These are phyloP conservation scores for Rubroshorea leprosula DNA, from an alignment of 345 rosid species.

Conservation along the genomic window DNA sequence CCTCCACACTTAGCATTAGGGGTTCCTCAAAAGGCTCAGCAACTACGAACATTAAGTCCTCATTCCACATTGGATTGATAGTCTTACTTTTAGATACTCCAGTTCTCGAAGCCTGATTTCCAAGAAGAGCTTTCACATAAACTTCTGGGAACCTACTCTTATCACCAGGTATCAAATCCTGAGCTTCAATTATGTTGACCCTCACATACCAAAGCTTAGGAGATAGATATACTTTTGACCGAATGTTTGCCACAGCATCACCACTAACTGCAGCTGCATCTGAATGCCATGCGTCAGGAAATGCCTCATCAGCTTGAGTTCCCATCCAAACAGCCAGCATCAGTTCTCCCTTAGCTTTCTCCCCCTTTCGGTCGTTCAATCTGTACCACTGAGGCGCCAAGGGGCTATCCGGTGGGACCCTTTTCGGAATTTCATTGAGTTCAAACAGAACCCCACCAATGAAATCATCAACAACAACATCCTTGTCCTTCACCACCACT, in stretches of 20 bases:
- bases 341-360: slow-evolving; percentile 73
- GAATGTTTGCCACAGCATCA: slow-evolving; percentile 53
- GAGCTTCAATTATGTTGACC: slow-evolving; percentile 93
- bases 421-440: slow-evolving; percentile 75
- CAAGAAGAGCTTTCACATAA: slow-evolving; percentile 64
- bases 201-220: slow-evolving; percentile 97
- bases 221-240: slow-evolving; percentile 88
- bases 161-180: slow-evolving; percentile 72
- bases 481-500: slow-evolving; percentile 80
- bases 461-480: slow-evolving; percentile 64
- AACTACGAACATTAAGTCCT: slow-evolving; percentile 89
- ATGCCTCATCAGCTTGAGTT: slow-evolving; percentile 96
- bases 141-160: slow-evolving; percentile 81
- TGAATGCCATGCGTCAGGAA: slow-evolving; percentile 96
- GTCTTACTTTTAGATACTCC: slow-evolving; percentile 58
- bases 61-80: slow-evolving; percentile 91
- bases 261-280: slow-evolving; percentile 79
- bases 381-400: slow-evolving; percentile 98
- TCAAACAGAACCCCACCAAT: slow-evolving; percentile 75
- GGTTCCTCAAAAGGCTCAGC: slow-evolving; percentile 93
- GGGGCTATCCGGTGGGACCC: slow-evolving; percentile 94
- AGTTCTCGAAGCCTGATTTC: slow-evolving; percentile 65
- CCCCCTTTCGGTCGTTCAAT: slow-evolving; percentile 69
- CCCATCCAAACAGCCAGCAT: slow-evolving; percentile 99
- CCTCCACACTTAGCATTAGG: slow-evolving; percentile 68